Conservation (phyloP, 768 basidiomycete genomes). For the Lentinula sp. region DNA sequence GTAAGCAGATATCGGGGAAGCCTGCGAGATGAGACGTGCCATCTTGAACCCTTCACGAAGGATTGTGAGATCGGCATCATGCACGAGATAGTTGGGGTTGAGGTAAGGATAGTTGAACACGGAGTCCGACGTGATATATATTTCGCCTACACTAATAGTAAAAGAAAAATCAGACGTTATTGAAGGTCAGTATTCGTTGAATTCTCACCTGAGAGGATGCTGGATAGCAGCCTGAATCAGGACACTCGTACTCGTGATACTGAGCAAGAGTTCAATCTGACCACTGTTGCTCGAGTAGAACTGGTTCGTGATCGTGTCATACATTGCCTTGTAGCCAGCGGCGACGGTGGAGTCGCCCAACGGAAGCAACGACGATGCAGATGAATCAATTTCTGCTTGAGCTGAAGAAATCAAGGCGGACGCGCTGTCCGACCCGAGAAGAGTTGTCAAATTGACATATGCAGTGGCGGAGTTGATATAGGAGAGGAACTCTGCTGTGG, state of each 20-base stretch:
- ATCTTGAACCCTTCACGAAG: conserved; percentile 43
- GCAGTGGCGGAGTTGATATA: conserved; percentile 48
- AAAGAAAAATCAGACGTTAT: background rate
- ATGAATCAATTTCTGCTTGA: conserved; percentile 22
- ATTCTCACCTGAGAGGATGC: conserved; percentile 34
- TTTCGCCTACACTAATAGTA: conserved; percentile 30
- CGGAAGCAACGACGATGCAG: conserved; percentile 33
- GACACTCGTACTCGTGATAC: conserved; percentile 26
- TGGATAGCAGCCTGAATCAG: conserved; percentile 56
- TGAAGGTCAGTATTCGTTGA: background rate
- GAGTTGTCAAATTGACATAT: conserved; percentile 38
- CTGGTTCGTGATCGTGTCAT: conserved; percentile 33
- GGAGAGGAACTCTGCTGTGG: conserved; percentile 27
- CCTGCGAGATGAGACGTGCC: conserved; percentile 37
- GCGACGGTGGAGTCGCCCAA: conserved; percentile 37
- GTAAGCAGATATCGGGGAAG: conserved; percentile 31
- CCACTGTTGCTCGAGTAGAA: conserved; percentile 36
- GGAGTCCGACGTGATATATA: conserved; percentile 41
- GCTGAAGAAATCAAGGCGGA: conserved; percentile 16
- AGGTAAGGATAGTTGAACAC: conserved; percentile 45
- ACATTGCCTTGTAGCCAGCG: conserved; percentile 52
- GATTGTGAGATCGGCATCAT: conserved; percentile 28
- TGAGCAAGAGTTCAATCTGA: conserved; percentile 51
- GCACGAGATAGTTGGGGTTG: conserved; percentile 45
- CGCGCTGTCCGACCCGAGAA: conserved; percentile 27